Evolutionary conservation across 805 yeast species (phyloP).

Genomic region (Ogataea methylovora): DNA sequence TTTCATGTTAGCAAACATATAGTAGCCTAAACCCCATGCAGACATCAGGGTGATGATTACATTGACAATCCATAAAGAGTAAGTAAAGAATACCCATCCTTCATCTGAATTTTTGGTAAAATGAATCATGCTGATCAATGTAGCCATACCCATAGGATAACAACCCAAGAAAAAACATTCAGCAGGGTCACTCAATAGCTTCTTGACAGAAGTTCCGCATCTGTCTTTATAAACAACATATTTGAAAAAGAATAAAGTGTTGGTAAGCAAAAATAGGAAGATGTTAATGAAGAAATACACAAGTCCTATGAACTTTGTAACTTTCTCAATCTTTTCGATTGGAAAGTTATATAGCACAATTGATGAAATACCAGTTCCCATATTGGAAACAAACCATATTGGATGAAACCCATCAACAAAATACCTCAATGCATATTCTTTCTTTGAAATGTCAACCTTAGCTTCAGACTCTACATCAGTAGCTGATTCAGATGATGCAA

Average conservation of each 20-base stretch:
- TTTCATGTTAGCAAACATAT: conserved; percentile 31
- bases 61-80: conserved; percentile 71
- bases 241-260: conserved; percentile 30
- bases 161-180: conserved; percentile 68
- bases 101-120: conserved; percentile 29
- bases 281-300: conserved; percentile 58
- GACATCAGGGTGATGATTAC: conserved; percentile 45
- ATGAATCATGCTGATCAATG: conserved; percentile 53
- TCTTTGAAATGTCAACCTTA: background rate
- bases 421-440: conserved; percentile 4
- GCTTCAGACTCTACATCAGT: no score
- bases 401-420: conserved; percentile 34
- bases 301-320: conserved; percentile 36
- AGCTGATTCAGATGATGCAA: no score
- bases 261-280: conserved; percentile 35
- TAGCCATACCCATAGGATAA: conserved; percentile 69
- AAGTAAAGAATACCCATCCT: conserved; percentile 41
- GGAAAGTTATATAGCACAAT: conserved; percentile 59
- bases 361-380: conserved; percentile 80
- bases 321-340: conserved; percentile 34
- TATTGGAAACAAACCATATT: conserved; percentile 62
- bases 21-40: conserved; percentile 54
- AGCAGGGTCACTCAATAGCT: conserved; percentile 31
- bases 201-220: conserved; percentile 9
- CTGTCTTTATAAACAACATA: conserved; percentile 23